Conservation (phyloP, 2,329 filamentous ascomycete species). For the Penicillium vulpinum region DNA sequence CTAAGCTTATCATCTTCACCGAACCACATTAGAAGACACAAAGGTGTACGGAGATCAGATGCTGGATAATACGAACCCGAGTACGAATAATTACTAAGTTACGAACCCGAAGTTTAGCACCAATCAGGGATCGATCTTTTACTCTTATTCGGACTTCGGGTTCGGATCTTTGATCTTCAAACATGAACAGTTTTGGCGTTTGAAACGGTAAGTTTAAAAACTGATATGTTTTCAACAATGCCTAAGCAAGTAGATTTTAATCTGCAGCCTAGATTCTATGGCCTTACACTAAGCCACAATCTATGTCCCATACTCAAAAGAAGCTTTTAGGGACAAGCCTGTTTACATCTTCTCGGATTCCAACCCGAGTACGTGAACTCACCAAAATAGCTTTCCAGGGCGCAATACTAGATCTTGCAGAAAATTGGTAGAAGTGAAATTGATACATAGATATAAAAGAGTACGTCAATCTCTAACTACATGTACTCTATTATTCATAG, state of each 20-base stretch:
- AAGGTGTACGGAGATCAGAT: not conserved
- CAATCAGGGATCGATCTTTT: not conserved
- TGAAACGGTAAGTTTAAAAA: not conserved
- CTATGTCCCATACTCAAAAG: not conserved
- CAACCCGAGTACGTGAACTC: not conserved
- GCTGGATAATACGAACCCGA: not conserved
- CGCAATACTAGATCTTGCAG: not conserved
- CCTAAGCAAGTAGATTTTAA: not conserved
- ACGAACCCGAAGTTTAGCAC: not conserved
- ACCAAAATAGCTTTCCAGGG: not conserved
- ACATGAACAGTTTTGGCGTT: no score
- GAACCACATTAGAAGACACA: not conserved
- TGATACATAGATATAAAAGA: not conserved
- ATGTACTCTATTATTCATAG: not conserved
- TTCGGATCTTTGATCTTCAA: not conserved
- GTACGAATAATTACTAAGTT: not conserved
- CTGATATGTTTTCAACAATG: not conserved
- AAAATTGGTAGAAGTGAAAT: not conserved
- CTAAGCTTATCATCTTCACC: not conserved
- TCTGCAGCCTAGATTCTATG: not conserved
- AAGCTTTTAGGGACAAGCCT: not conserved
- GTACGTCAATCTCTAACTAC: not conserved
- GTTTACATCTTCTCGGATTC: not conserved
- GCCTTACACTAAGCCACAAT: not conserved
- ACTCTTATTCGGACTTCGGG: not conserved